Evolutionary conservation across 768 basidiomycete species (phyloP).

Genomic region (Leucocoprinus leucothites): DNA sequence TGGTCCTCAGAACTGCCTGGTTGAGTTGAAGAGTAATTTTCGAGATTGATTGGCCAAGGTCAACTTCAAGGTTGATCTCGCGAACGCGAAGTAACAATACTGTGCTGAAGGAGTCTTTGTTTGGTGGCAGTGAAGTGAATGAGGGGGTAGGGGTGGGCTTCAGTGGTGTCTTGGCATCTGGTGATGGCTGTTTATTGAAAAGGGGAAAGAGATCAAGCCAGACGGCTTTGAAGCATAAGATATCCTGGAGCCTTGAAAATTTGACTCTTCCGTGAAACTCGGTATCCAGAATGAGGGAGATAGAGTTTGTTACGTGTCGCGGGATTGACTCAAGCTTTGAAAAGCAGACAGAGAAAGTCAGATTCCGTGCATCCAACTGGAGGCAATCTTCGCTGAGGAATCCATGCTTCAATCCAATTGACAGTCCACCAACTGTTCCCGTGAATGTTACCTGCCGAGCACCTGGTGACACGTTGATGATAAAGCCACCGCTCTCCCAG

Average conservation of each 20-base stretch:
- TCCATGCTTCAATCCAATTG: constrained; percentile 78
- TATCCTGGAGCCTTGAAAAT: constrained; percentile 86
- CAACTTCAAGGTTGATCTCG: constrained; percentile 68
- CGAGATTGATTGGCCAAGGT: constrained; percentile 86
- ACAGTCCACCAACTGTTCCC: constrained; percentile 78
- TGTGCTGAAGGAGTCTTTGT: constrained; percentile 51
- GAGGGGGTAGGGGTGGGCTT: constrained; percentile 21
- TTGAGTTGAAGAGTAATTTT: constrained; percentile 61
- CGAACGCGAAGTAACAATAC: constrained; percentile 69
- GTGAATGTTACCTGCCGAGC: constrained; percentile 71
- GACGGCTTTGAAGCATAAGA: constrained; percentile 92
- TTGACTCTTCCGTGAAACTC: constrained; percentile 77
- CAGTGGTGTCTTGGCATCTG: constrained; percentile 13
- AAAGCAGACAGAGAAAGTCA: constrained; percentile 75
- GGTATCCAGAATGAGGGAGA: constrained; percentile 82
- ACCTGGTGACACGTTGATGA: constrained; percentile 74
- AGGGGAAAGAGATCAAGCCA: constrained; percentile 88
- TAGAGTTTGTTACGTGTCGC: constrained; percentile 39
- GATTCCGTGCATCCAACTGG: constrained; percentile 75
- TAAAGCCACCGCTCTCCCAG: constrained; percentile 94
- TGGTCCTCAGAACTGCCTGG: constrained; percentile 62
- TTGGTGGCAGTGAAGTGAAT: constrained; percentile 13
- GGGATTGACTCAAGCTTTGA: constrained; percentile 42
- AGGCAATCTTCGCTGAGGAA: constrained; percentile 83
- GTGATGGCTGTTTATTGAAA: constrained; percentile 43